Percentiles rank a stretch among this genome's conserved stretches.
Evolutionary conservation across 2,329 filamentous ascomycete species (phyloP).

Genomic region (Ambrosiella beaveri): DNA sequence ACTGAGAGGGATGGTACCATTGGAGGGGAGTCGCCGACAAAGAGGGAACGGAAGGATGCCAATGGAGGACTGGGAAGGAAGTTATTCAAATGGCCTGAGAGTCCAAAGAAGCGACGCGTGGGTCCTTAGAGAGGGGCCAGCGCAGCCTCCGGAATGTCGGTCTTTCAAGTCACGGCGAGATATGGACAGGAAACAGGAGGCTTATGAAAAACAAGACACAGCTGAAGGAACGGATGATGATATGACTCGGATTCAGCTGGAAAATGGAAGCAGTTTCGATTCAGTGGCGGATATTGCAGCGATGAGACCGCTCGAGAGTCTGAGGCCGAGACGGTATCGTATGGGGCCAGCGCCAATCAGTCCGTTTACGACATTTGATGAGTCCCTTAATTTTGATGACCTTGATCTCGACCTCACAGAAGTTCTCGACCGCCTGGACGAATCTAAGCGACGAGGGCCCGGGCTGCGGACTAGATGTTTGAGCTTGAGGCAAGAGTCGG

Average conservation of each 20-base stretch:
- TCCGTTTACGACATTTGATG: too few relatives aligned
- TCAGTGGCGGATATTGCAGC: too few relatives aligned
- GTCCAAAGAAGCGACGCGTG: conserved; percentile 9
- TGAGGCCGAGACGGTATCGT: too few relatives aligned
- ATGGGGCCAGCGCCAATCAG: too few relatives aligned
- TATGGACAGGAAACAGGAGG: neutral
- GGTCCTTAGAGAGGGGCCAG: neutral
- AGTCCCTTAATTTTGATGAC: too few relatives aligned
- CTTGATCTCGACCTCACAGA: neutral
- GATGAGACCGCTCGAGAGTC: too few relatives aligned
- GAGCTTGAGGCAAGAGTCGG: neutral
- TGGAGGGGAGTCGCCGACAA: neutral
- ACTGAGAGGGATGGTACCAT: neutral
- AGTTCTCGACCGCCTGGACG: neutral
- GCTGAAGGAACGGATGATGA: conserved; percentile 1
- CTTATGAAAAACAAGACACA: neutral
- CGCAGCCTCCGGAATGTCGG: neutral
- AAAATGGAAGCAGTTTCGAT: neutral
- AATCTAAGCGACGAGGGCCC: too few relatives aligned
- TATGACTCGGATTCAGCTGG: neutral
- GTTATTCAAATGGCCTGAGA: conserved; percentile 1
- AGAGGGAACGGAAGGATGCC: neutral
- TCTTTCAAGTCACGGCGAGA: neutral
- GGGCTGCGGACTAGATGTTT: neutral
- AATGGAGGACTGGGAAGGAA: neutral